Evolutionary conservation across 1,284 basidiomycete genomes (phyloP).

Genomic region (Schizophyllum commune): DNA sequence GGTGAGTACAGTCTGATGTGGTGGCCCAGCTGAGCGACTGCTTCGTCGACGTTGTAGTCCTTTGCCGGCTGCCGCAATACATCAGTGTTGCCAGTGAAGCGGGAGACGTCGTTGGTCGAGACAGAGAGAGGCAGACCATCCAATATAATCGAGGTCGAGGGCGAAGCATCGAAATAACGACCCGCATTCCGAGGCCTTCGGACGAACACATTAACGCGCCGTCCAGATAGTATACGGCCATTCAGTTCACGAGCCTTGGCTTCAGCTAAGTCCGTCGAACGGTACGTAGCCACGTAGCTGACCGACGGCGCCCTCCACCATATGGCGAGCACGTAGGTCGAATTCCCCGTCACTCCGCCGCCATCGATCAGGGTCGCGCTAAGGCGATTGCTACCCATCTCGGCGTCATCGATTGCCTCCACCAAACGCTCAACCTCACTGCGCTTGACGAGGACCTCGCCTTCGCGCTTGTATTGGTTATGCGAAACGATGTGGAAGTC

Average conservation of each 20-base stretch:
- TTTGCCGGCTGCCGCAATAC: background rate
- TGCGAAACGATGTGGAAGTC: constrained; percentile 7
- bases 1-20: background rate
- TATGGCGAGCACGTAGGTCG: background rate
- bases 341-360: background rate
- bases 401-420: constrained; percentile 7
- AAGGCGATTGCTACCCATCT: background rate
- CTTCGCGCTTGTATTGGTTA: background rate
- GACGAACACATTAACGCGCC: background rate
- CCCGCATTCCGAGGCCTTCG: background rate
- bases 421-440: constrained; percentile 9
- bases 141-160: background rate
- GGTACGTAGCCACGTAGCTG: background rate
- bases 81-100: constrained; percentile 1
- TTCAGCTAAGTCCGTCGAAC: background rate
- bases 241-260: constrained; percentile 1
- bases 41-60: constrained; percentile 1
- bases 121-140: constrained; percentile 1
- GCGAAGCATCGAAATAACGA: background rate
- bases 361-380: background rate
- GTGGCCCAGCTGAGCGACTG: background rate
- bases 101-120: background rate
- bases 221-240: background rate
- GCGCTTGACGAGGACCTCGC: constrained; percentile 6
- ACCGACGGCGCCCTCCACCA: constrained; percentile 1